Base-by-base conservation (phyloP, 768 basidiomycete species). In the Coprinopsis strossmayeri region DNA sequence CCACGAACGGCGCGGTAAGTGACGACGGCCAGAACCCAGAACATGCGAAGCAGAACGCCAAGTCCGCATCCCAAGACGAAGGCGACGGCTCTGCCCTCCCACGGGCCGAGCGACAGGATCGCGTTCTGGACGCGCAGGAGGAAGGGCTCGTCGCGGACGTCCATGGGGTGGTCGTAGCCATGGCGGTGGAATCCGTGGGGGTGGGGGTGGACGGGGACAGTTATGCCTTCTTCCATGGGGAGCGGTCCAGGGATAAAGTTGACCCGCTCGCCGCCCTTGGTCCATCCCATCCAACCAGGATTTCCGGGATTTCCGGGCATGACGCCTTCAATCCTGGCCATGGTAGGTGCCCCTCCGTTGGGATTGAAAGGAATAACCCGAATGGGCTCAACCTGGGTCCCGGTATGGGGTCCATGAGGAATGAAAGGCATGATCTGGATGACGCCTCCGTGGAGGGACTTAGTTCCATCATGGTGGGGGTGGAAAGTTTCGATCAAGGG, bases 41-140 rank as follows among this genome's bases (percentile, higher is more conserved):
- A 57, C 82, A 91, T 88, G 61, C 89, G 74, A 49, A 91, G 63
- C 21, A 91, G 74, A 37, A 90, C 88, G 47, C 89, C 89, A 45
- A 90, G 77, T 44, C 88, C 88, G 57, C 86, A 89, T n/a, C 88
- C 89, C 15, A 91, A 74, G 49, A 91, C 88, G 52, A 91, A 91
- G 2, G 90, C 82, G 13, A 91, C 82, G 9, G 81, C 80, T 43
- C 87, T 74, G 44, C 87, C 87, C 64, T 91, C 89, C 87, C 89
- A 91, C 17, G 79, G 79, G 11, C 87, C 85, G 13, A 91, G 77
- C 5, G 76, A 63, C 69, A 79, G 79, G 47, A 91, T 64, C 2
- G 87, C 83, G 47, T 65, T 66, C 57, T 82, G 78, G 53, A 91
- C 66, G 39, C 89, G 81, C 38, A 62, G 66, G 40, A 76, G 50